These are phyloP conservation scores for Ophiostoma piceae DNA, from an alignment of 2,329 filamentous ascomycete species.

Conservation along the genomic window DNA sequence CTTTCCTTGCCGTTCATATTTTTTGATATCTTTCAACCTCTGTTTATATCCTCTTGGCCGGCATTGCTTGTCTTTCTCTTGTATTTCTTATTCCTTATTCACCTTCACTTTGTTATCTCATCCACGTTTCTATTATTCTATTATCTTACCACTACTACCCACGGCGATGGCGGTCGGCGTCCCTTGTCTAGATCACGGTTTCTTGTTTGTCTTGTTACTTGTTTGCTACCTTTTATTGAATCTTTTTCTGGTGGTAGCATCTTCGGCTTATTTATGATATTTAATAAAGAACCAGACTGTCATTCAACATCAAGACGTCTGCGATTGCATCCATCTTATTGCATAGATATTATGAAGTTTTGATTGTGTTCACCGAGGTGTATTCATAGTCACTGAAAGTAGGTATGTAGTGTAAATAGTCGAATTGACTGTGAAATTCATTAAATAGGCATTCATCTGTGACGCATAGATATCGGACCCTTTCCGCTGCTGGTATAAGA, in stretches of 20 bases:
- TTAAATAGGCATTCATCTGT: neutral
- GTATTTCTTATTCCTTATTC: neutral
- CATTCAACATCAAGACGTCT: constrained; percentile 10
- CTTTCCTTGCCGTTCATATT: neutral
- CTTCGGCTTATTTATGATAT: neutral
- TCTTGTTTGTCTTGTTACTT: neutral
- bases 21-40: neutral
- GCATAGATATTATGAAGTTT: too few species aligned
- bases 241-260: neutral
- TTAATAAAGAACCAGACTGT: neutral
- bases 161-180: constrained; percentile 5
- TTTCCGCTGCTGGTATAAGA: neutral
- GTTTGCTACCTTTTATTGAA: neutral
- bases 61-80: neutral
- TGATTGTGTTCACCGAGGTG: neutral
- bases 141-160: neutral
- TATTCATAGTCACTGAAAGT: neutral
- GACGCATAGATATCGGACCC: neutral
- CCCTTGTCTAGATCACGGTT: neutral
- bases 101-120: too few species aligned
- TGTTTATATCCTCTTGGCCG: constrained; percentile 4
- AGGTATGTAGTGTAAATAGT: neutral
- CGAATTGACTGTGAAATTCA: neutral
- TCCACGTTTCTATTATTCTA: neutral
- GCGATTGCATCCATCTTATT: neutral